Percentiles rank a stretch among this genome's conserved stretches.
Evolutionary conservation across 768 basidiomycete species (phyloP).

Genomic region (Suillus placidus): DNA sequence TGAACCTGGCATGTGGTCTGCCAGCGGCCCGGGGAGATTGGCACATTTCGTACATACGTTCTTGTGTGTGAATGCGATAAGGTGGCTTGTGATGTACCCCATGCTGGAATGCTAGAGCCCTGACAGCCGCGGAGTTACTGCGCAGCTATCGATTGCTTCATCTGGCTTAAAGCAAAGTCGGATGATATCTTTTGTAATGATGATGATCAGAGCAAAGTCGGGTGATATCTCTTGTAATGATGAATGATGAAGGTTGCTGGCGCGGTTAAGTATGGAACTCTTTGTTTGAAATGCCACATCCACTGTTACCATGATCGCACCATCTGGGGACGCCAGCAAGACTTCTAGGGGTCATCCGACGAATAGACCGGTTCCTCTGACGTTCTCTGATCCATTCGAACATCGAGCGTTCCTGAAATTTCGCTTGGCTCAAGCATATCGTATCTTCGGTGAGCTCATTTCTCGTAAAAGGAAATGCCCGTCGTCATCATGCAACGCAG

Average conservation of each 20-base stretch:
- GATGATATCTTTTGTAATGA: not conserved
- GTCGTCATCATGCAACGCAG: slow-evolving; percentile 20
- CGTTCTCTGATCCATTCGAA: slow-evolving; percentile 37
- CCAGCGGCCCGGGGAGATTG: too few species aligned
- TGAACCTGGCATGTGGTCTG: too few species aligned
- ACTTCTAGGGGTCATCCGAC: not conserved
- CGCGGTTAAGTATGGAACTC: not conserved
- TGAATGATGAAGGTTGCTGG: not conserved
- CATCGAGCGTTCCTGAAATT: slow-evolving; percentile 48
- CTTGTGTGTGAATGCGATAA: not conserved
- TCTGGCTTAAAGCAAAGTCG: not conserved
- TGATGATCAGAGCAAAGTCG: not conserved
- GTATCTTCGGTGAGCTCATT: slow-evolving; percentile 43
- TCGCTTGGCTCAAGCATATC: slow-evolving; percentile 48
- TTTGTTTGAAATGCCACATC: not conserved
- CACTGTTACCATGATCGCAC: not conserved
- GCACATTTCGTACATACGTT: not conserved
- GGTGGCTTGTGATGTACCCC: not conserved
- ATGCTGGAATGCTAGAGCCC: too few species aligned
- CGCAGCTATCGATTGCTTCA: too few species aligned
- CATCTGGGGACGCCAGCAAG: not conserved
- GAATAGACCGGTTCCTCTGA: slow-evolving; percentile 19
- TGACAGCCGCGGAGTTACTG: too few species aligned
- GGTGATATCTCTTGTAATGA: not conserved
- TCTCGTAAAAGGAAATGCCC: not conserved